These are phyloP conservation scores for Glycyrrhiza uralensis DNA, from an alignment of 306 rosid species.

Conservation along the genomic window DNA sequence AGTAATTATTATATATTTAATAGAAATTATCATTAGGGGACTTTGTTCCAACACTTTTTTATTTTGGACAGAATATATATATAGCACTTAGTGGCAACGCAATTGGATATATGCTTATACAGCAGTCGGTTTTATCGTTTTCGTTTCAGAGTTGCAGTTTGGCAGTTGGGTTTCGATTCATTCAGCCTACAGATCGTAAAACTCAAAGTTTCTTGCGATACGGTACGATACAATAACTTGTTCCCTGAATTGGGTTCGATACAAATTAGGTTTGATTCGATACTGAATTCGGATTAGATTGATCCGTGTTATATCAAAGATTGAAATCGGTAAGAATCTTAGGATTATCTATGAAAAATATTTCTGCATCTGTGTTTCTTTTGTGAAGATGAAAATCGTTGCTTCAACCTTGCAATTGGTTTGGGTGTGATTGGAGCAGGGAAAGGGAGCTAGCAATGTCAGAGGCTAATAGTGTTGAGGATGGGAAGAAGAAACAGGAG, in stretches of 20 bases:
- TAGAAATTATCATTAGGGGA: background rate
- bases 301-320: conserved; percentile 13
- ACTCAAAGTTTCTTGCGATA: background rate
- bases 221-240: background rate
- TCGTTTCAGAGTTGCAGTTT: conserved; percentile 16
- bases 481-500: conserved; percentile 55
- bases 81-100: conserved; percentile 5
- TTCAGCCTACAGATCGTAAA: background rate
- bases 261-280: background rate
- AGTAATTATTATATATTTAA: too few species aligned
- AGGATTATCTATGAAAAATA: background rate
- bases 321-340: background rate
- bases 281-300: background rate
- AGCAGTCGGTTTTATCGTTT: background rate
- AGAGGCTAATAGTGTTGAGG: conserved; percentile 36
- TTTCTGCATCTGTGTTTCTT: background rate
- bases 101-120: conserved; percentile 19
- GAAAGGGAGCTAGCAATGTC: conserved; percentile 49
- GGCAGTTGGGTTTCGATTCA: background rate
- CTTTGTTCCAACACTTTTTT: too few species aligned
- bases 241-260: background rate
- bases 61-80: too few species aligned
- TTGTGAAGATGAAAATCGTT: background rate
- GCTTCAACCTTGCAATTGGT: conserved; percentile 7
- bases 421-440: conserved; percentile 4